Evolutionary conservation across 2,329 filamentous ascomycete species (phyloP), one percentile per base, ranked within the genome.

Genomic region (Venturia nashicola): DNA sequence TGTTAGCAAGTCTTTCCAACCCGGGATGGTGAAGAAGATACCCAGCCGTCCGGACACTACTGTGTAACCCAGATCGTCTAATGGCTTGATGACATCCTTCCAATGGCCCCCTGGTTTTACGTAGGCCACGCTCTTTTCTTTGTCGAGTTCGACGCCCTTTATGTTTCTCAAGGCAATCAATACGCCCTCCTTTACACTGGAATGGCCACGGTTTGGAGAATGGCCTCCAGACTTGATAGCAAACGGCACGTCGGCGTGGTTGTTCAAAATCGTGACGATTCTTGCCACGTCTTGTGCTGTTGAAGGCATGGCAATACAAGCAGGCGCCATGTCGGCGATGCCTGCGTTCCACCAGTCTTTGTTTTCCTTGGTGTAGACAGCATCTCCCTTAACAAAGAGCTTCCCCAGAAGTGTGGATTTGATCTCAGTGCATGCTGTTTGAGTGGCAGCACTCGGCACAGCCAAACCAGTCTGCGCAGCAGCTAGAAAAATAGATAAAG

Each of bases 211-310:
- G 63, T 76, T 76, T 0, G 75, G 73, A 61, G 73, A 70, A 65
- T 79, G 76, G 2, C 77, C 75, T 16, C 75, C 76, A 61, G 73
- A 74, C 67, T 75, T 74, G 64, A 74, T 72, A 14, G 75, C 71
- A 67, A 76, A 76, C 16, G 67, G 51, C 9, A 74, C 74, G 51
- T 69, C 68, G 1, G 70, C 67, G 64, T 71, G 68, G 40, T 69
- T 65, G 55, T 72, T 70, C n/a, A 76, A 68, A 11, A 72, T 61
- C 43, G 65, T 69, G 12, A 77, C 69, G n/a, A 71, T 68, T 3
- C 67, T 65, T 34, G 75, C 69, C 18, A 76, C 74, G 16, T 77
- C 71, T 23, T 70, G 64, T 3, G 74, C 68, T 12, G 67, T 68
- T 7, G 67, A 66, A 4, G 75, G 76, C 23, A 73, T 68, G 2